A percentile compares a stretch with the other conserved stretches of the same genome.
Conservation (phyloP, 148 eudicot species). For the Dianthus caryophyllus region DNA sequence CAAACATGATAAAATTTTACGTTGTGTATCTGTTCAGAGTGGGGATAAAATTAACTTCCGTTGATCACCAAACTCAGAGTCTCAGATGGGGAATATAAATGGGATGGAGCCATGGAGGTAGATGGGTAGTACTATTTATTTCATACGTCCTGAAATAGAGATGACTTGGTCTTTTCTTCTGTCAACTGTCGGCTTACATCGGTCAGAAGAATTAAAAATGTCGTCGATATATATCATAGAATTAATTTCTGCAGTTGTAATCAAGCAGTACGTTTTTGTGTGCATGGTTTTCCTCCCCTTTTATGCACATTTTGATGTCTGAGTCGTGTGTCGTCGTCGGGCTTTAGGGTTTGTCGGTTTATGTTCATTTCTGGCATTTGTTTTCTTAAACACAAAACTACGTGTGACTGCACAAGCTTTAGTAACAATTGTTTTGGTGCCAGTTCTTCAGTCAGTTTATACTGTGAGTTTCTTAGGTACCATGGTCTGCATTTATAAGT, state of each 20-base stretch:
- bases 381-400: neutral
- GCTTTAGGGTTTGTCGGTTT: neutral
- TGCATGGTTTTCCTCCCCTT: too few species aligned
- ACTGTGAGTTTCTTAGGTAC: neutral
- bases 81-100: too few species aligned
- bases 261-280: too few species aligned
- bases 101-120: too few species aligned
- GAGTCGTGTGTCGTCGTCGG: neutral
- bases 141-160: neutral
- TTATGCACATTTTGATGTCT: neutral
- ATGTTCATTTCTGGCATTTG: too few species aligned
- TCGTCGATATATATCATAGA: too few species aligned
- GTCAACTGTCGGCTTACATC: neutral
- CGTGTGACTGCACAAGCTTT: neutral
- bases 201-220: neutral
- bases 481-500: neutral
- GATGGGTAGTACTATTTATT: too few species aligned
- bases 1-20: too few species aligned
- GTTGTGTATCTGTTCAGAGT: too few species aligned
- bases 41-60: too few species aligned
- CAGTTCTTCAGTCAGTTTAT: neutral
- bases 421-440: neutral
- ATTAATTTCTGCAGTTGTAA: too few species aligned
- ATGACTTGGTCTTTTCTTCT: neutral
- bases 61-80: too few species aligned